Conservation (phyloP, 768 basidiomycete genomes). For the Pholiota molesta region DNA sequence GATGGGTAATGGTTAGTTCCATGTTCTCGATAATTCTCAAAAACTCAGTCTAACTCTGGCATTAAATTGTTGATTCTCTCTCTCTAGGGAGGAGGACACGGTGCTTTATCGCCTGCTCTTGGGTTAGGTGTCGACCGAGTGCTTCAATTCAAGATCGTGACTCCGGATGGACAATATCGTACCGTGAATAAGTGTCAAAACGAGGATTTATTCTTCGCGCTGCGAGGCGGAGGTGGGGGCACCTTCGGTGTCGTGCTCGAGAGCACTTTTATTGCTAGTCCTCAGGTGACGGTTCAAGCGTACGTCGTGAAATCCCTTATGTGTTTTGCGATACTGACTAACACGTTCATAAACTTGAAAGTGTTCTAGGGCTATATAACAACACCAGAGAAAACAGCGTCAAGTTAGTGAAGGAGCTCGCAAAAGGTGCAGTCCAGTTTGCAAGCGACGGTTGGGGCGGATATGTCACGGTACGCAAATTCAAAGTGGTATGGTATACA, state of each 20-base stretch:
- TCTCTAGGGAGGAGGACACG: constrained; percentile 20
- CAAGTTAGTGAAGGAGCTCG: constrained; percentile 18
- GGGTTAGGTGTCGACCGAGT: constrained; percentile 23
- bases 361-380: constrained; percentile 19
- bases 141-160: constrained; percentile 37
- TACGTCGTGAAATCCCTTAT: constrained; percentile 7
- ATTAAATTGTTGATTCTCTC: neutral
- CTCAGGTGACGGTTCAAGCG: constrained; percentile 20
- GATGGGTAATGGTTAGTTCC: constrained; percentile 22
- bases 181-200: constrained; percentile 46
- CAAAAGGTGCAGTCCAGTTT: constrained; percentile 17
- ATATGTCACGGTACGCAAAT: constrained; percentile 20
- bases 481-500: neutral
- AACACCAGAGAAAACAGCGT: constrained; percentile 17
- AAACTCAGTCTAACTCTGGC: too few relatives aligned
- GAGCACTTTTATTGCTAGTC: constrained; percentile 17
- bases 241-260: constrained; percentile 44
- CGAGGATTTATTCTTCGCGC: constrained; percentile 46
- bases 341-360: neutral
- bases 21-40: neutral
- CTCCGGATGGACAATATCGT: constrained; percentile 43
- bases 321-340: neutral
- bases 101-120: constrained; percentile 18
- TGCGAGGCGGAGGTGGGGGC: constrained; percentile 46
- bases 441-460: constrained; percentile 26